A percentile compares a stretch with the other conserved stretches of the same genome.
Conservation (phyloP, 129 eudicot species). For the Calendula officinalis region DNA sequence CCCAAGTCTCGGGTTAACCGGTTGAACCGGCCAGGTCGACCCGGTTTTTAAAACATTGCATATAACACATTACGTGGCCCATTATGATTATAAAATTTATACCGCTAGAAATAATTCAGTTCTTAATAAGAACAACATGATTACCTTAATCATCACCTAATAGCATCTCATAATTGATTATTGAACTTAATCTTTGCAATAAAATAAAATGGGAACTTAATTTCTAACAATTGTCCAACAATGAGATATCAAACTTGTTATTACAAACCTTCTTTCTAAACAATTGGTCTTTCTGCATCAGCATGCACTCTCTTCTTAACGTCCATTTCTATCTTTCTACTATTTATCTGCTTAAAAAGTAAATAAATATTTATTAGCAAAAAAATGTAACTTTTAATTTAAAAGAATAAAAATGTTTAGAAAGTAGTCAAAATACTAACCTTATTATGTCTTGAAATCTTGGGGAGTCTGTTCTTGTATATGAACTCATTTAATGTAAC, state of each 20-base stretch:
- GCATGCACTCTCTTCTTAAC: constrained; percentile 37
- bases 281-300: constrained; percentile 49
- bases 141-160: constrained; percentile 52
- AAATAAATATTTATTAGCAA: too few relatives aligned
- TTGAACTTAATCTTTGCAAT: constrained; percentile 46
- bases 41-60: too few relatives aligned
- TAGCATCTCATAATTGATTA: constrained; percentile 38
- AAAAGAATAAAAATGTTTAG: too few relatives aligned
- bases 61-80: too few relatives aligned
- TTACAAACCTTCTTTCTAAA: constrained; percentile 52
- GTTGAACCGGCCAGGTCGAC: too few relatives aligned
- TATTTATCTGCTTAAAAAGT: constrained; percentile 47
- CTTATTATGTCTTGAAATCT: constrained; percentile 22
- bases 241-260: neutral
- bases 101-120: too few relatives aligned
- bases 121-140: constrained; percentile 18
- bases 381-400: neutral
- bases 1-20: too few relatives aligned
- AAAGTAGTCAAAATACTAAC: too few relatives aligned
- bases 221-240: too few relatives aligned
- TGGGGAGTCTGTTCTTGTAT: constrained; percentile 5
- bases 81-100: too few relatives aligned
- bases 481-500: constrained; percentile 4
- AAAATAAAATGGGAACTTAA: neutral
- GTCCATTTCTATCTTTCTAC: constrained; percentile 56